Evolutionary conservation across 257 asterid species (phyloP), one percentile per base, ranked within the genome.

Genomic region (Solanum sparsipilum): DNA sequence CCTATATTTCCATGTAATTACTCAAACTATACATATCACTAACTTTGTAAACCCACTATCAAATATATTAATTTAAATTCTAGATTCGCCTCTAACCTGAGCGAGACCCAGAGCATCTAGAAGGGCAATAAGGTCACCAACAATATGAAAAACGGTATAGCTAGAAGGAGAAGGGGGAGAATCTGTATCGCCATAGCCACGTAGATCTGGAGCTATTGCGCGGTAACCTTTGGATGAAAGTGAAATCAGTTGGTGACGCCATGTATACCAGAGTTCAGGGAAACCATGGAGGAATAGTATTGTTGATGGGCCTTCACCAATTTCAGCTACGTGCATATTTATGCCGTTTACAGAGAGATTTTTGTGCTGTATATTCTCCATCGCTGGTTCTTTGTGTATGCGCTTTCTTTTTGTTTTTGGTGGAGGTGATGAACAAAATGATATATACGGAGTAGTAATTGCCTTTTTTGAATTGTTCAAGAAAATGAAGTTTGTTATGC

Each of bases 251-350:
- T 97, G 99, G 92, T 95, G 98, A 86, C 99, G 98, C 99, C 99
- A 96, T 32, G 98, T 27, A 92, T 97, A 97, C 99, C 99, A 97
- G 13, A 97, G 99, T 92, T 96, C 99, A 27, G 99, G 99, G 92
- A 97, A 97, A 67, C 99, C 99, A 86, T 96, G 99, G 81, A 97
- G 92, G 92, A 97, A 91, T 1, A 97, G 89, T 39, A 97, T 90
- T 41, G 98, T 93, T n/a, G 85, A 15, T 15, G 98, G 99, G 7
- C 99, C 99, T 5, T 92, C 87, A 36, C 98, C 98, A 65, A 93
- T 91, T 48, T 95, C 99, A 10, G 98, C 99, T 68, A 97, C 96
- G 92, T 97, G 99, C 94, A 96, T 89, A 72, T 93, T 95, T 36
- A 94, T 92, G 39, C 98, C 98, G 90, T 94, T 97, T 13, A 95